Conservation (phyloP, 2,329 filamentous ascomycete species). For the Chalara sp. region DNA sequence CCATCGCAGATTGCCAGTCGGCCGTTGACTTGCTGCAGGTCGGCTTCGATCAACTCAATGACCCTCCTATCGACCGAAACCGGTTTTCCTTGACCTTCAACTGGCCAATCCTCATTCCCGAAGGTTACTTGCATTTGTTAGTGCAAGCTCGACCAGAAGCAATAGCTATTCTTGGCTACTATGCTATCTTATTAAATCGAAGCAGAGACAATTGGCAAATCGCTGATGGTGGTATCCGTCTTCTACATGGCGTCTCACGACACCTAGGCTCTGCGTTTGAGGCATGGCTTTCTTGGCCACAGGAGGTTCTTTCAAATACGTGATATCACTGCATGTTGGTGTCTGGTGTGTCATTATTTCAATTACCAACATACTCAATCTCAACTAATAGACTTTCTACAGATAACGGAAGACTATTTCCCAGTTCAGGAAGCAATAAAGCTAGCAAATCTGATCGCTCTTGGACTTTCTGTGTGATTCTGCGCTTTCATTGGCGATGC, state of each 20-base stretch:
- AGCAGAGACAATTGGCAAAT: conserved; percentile 15
- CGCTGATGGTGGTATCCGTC: conserved; percentile 12
- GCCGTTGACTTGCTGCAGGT: not conserved
- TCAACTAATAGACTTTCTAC: too few relatives aligned
- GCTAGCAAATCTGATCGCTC: too few relatives aligned
- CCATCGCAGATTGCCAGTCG: not conserved
- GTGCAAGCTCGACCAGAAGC: conserved; percentile 25
- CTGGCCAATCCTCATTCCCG: not conserved
- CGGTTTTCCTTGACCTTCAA: not conserved
- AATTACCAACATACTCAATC: too few relatives aligned
- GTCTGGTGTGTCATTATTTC: too few relatives aligned
- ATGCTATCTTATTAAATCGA: conserved; percentile 27
- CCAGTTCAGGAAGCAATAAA: too few relatives aligned
- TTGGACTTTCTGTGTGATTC: too few relatives aligned
- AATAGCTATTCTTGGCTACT: conserved; percentile 29
- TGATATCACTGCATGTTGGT: too few relatives aligned
- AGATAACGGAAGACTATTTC: too few relatives aligned
- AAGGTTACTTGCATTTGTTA: conserved; percentile 23
- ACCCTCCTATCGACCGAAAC: not conserved
- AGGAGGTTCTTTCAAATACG: not conserved
- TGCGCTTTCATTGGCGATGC: too few relatives aligned
- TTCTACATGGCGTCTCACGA: conserved; percentile 15
- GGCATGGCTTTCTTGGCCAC: conserved; percentile 6
- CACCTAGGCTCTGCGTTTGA: conserved; percentile 13
- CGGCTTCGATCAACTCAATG: not conserved